Percentiles rank a stretch among this genome's conserved stretches.
These are phyloP conservation scores for Yamadazyma conglobata DNA, from an alignment of 1,139 yeast genomes.

Conservation along the genomic window DNA sequence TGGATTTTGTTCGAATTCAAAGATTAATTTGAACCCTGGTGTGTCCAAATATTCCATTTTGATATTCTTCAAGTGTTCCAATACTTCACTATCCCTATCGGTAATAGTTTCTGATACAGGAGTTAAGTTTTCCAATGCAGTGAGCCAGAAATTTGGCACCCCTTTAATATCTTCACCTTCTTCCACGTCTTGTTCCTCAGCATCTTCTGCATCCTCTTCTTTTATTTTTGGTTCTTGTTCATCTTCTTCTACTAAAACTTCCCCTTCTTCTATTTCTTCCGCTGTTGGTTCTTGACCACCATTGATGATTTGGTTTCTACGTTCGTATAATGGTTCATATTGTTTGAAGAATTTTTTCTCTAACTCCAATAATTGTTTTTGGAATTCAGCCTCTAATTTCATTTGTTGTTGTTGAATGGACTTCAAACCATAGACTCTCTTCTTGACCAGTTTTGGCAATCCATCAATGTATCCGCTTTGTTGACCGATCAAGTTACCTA, in stretches of 20 bases:
- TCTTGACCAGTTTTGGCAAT: slow-evolving; percentile 72
- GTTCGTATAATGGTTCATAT: slow-evolving; percentile 74
- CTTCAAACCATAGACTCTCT: slow-evolving; percentile 79
- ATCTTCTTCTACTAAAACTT: slow-evolving; percentile 55
- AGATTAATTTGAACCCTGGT: slow-evolving; percentile 88
- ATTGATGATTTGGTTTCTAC: slow-evolving; percentile 66
- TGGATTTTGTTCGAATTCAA: slow-evolving; percentile 75
- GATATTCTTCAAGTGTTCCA: slow-evolving; percentile 65
- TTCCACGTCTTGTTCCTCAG: slow-evolving; percentile 40
- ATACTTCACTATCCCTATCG: slow-evolving; percentile 86
- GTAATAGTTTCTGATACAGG: slow-evolving; percentile 82
- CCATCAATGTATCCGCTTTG: slow-evolving; percentile 82
- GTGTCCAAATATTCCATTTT: slow-evolving; percentile 77
- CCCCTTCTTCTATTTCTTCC: slow-evolving; percentile 77
- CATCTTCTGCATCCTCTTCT: slow-evolving; percentile 43
- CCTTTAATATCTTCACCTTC: slow-evolving; percentile 56
- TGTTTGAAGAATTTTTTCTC: slow-evolving; percentile 75
- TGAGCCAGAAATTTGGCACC: slow-evolving; percentile 94
- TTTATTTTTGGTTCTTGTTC: slow-evolving; percentile 36
- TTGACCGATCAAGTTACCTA: slow-evolving; percentile 79
- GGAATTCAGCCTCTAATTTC: slow-evolving; percentile 86
- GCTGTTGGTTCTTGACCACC: slow-evolving; percentile 77
- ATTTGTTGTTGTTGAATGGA: slow-evolving; percentile 80
- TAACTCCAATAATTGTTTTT: slow-evolving; percentile 78
- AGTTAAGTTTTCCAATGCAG: slow-evolving; percentile 84